These are phyloP conservation scores for Lizonia empirigonia DNA, from an alignment of 2,329 filamentous ascomycete genomes.

Conservation along the genomic window DNA sequence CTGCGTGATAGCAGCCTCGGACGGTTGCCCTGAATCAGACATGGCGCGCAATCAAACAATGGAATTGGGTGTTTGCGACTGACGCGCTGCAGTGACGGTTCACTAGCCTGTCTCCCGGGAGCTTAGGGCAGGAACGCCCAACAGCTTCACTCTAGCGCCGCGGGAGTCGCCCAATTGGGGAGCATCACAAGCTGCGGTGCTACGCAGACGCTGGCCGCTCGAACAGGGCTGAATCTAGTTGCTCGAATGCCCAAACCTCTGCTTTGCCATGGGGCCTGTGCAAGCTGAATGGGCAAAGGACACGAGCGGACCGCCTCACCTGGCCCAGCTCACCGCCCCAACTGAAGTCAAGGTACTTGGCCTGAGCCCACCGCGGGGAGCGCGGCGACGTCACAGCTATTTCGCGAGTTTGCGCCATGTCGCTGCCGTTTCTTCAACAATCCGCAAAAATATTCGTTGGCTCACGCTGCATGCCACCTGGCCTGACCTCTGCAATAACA, in stretches of 20 bases:
- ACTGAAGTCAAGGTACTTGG: conserved; percentile 9
- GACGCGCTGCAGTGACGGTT: conserved; percentile 12
- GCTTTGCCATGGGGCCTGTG: conserved; percentile 9
- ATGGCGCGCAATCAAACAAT: too few species aligned
- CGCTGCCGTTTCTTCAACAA: conserved; percentile 11
- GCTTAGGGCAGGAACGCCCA: conserved; percentile 19
- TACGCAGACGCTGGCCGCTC: too few species aligned
- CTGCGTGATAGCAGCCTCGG: conserved; percentile 47
- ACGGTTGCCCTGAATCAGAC: conserved; percentile 43
- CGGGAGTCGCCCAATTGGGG: conserved; percentile 7
- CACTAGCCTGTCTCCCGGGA: conserved; percentile 3
- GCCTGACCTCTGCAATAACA: conserved; percentile 16
- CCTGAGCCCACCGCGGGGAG: conserved; percentile 13
- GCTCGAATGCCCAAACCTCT: background rate
- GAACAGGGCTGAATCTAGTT: conserved; percentile 7
- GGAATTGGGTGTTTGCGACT: too few species aligned
- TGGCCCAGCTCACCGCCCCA: conserved; percentile 14
- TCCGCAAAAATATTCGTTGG: conserved; percentile 10
- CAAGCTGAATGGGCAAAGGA: conserved; percentile 2
- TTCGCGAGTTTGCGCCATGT: conserved; percentile 13
- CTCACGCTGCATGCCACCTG: conserved; percentile 22
- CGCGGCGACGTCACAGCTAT: conserved; percentile 15
- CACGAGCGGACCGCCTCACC: conserved; percentile 1
- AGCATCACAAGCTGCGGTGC: conserved; percentile 1
- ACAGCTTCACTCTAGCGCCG: conserved; percentile 17